These are phyloP conservation scores for Pythium dissotocum DNA, from an alignment of 352 stramenopile genomes.

Conservation along the genomic window DNA sequence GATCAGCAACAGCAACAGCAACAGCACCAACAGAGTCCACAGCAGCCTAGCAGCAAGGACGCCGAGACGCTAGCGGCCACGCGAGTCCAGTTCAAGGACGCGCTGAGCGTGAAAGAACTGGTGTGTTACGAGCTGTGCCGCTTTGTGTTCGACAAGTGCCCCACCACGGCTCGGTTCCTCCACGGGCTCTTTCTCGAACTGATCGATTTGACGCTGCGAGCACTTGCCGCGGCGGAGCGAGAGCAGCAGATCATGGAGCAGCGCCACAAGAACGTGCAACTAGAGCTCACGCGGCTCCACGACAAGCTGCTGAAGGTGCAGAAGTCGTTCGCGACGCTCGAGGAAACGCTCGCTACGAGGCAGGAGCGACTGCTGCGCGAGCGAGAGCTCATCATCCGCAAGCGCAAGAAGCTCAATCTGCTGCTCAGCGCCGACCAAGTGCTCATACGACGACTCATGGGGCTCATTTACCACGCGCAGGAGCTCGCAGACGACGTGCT, in stretches of 20 bases:
- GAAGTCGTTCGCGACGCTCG: conserved; percentile 30
- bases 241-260: conserved; percentile 41
- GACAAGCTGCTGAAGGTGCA: conserved; percentile 26
- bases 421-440: conserved; percentile 48
- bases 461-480: conserved; percentile 37
- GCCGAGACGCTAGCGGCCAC: conserved; percentile 2
- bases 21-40: background rate
- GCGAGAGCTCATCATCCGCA: conserved; percentile 47
- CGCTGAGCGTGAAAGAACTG: conserved; percentile 35
- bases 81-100: conserved; percentile 20
- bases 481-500: conserved; percentile 38
- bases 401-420: conserved; percentile 53
- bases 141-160: conserved; percentile 58
- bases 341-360: conserved; percentile 38
- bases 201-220: conserved; percentile 28
- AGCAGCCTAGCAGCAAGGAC: background rate
- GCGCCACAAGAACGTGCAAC: conserved; percentile 43
- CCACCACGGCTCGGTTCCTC: conserved; percentile 52
- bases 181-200: conserved; percentile 50
- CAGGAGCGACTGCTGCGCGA: conserved; percentile 41
- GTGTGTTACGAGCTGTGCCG: conserved; percentile 49
- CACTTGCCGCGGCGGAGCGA: conserved; percentile 35
- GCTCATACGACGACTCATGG: conserved; percentile 33
- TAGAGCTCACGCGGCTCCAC: conserved; percentile 36
- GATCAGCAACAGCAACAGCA: background rate